These are phyloP conservation scores for Ophiostoma ulmi DNA, from an alignment of 2,329 filamentous ascomycete species.

Conservation along the genomic window DNA sequence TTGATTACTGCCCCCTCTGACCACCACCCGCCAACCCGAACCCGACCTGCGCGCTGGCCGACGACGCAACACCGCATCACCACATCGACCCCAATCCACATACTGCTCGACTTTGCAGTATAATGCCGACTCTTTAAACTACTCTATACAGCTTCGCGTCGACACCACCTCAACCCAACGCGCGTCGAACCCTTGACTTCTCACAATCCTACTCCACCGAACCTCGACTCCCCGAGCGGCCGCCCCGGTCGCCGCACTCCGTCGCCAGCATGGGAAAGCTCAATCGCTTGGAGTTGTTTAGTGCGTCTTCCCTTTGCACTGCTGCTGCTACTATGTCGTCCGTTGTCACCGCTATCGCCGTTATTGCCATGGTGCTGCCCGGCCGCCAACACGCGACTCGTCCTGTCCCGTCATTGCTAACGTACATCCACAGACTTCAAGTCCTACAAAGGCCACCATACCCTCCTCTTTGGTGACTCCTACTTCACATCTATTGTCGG, in stretches of 20 bases:
- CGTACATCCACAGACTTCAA: constrained; percentile 71
- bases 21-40: constrained; percentile 3
- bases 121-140: constrained; percentile 11
- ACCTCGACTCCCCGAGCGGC: constrained; percentile 13
- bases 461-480: constrained; percentile 88
- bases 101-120: background rate
- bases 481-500: constrained; percentile 99
- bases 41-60: constrained; percentile 15
- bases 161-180: constrained; percentile 8
- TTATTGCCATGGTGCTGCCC: background rate
- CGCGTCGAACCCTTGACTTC: background rate
- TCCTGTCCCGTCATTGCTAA: constrained; percentile 13
- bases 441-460: constrained; percentile 96
- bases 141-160: background rate
- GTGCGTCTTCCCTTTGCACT: constrained; percentile 46
- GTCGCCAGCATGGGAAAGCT: constrained; percentile 75
- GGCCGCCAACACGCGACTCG: background rate
- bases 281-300: constrained; percentile 88
- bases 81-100: background rate
- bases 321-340: background rate
- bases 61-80: background rate
- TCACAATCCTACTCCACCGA: constrained; percentile 10
- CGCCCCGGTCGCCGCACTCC: constrained; percentile 21
- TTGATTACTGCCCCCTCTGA: background rate
- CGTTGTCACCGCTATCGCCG: background rate